These are phyloP conservation scores for Pichia cabralensis DNA, from an alignment of 805 yeast genomes.

Conservation along the genomic window DNA sequence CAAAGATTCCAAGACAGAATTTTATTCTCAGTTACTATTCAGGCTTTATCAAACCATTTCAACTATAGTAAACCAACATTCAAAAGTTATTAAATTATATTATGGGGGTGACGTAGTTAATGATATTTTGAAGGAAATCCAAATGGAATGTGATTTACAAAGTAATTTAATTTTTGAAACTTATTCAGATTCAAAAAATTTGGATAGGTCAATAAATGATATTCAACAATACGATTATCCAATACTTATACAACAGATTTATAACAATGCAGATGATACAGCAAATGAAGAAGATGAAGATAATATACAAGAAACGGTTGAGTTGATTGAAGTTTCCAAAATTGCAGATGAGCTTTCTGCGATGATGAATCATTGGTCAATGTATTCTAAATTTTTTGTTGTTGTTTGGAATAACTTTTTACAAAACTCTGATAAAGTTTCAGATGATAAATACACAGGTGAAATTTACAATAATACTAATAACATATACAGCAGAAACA, in stretches of 20 bases:
- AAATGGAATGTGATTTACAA: slow-evolving; percentile 87
- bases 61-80: slow-evolving; percentile 75
- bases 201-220: slow-evolving; percentile 47
- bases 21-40: slow-evolving; percentile 49
- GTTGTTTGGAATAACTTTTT: slow-evolving; percentile 47
- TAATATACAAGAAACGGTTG: slow-evolving; percentile 19
- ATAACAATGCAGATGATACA: slow-evolving; percentile 22
- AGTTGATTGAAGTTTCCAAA: slow-evolving; percentile 59
- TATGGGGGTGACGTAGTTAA: slow-evolving; percentile 61
- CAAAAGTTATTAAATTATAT: slow-evolving; percentile 61
- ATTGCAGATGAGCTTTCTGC: slow-evolving; percentile 60
- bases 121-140: slow-evolving; percentile 62
- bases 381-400: slow-evolving; percentile 64
- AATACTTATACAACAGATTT: slow-evolving; percentile 27
- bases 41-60: slow-evolving; percentile 79
- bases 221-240: slow-evolving; percentile 47
- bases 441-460: too few relatives aligned
- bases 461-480: slow-evolving; percentile 13
- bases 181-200: slow-evolving; percentile 60
- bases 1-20: slow-evolving; percentile 33
- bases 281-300: slow-evolving; percentile 20
- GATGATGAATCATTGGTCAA: slow-evolving; percentile 78
- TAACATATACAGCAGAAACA: not conserved
- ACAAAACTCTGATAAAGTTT: too few relatives aligned
- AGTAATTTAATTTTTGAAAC: slow-evolving; percentile 83